Evolutionary conservation across 805 yeast genomes (phyloP).

Genomic region (Metschnikowia drakensbergensis): DNA sequence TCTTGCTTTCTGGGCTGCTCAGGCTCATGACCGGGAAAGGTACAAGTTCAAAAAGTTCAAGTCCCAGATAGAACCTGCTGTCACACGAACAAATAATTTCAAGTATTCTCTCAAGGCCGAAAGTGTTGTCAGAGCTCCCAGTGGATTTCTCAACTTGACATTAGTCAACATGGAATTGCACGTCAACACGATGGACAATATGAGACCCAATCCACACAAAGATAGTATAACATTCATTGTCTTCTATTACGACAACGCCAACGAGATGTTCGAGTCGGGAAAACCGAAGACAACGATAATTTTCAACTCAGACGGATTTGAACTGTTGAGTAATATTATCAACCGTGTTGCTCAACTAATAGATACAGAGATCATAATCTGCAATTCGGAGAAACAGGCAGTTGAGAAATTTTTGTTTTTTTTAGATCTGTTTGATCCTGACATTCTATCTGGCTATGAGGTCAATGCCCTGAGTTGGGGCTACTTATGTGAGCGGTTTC

Average conservation of each 20-base stretch:
- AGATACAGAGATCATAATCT: constrained; percentile 1
- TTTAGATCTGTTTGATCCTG: constrained; percentile 74
- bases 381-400: constrained; percentile 52
- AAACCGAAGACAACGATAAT: constrained; percentile 7
- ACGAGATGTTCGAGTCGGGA: constrained; percentile 16
- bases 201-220: constrained; percentile 57
- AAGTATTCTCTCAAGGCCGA: constrained; percentile 36
- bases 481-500: constrained; percentile 65
- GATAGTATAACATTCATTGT: constrained; percentile 61
- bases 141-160: constrained; percentile 46
- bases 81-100: constrained; percentile 38
- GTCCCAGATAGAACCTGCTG: constrained; percentile 52
- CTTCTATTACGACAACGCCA: constrained; percentile 54
- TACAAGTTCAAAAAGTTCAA: constrained; percentile 17
- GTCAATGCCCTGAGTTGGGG: constrained; percentile 86
- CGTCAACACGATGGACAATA: constrained; percentile 46
- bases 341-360: constrained; percentile 6
- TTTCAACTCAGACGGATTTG: constrained; percentile 5
- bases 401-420: constrained; percentile 51
- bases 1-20: constrained; percentile 33
- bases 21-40: constrained; percentile 11
- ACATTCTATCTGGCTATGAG: constrained; percentile 82
- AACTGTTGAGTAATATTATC: not conserved
- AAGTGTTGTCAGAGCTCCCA: constrained; percentile 34
- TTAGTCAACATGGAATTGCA: constrained; percentile 68